Evolutionary conservation across 495 filamentous ascomycete genomes (phyloP).

Genomic region (Penicillium riverlandense): DNA sequence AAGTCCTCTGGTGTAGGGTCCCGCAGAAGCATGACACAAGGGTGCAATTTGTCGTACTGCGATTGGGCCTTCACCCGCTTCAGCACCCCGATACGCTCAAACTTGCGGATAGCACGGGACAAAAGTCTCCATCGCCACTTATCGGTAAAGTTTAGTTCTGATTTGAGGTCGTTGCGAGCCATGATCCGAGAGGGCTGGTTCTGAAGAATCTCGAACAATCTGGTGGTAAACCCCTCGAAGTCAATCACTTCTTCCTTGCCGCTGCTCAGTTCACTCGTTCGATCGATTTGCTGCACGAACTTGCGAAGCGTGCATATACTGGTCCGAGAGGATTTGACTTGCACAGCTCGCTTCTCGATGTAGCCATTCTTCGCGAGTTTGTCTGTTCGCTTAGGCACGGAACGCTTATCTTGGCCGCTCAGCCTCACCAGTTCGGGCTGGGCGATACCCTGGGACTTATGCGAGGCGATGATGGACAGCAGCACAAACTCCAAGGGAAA

Average conservation of each 20-base stretch:
- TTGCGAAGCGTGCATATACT: constrained; percentile 58
- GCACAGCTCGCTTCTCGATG: constrained; percentile 69
- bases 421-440: constrained; percentile 70
- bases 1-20: constrained; percentile 64
- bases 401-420: constrained; percentile 84
- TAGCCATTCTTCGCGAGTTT: constrained; percentile 69
- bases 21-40: constrained; percentile 66
- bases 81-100: constrained; percentile 61
- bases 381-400: constrained; percentile 75
- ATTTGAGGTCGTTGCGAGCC: constrained; percentile 54
- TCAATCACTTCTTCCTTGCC: constrained; percentile 25
- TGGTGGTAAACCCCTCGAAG: constrained; percentile 33
- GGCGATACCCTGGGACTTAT: constrained; percentile 60
- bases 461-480: constrained; percentile 73
- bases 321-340: constrained; percentile 57
- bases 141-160: constrained; percentile 50
- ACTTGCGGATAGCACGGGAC: constrained; percentile 59
- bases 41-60: constrained; percentile 35
- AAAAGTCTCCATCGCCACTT: constrained; percentile 60
- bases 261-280: constrained; percentile 2
- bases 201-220: constrained; percentile 40
- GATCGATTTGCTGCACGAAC: constrained; percentile 35
- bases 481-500: constrained; percentile 62
- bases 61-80: constrained; percentile 59
- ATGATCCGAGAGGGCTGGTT: constrained; percentile 32